phyloP scores from a whole-genome alignment of 345 rosid genomes.

The Syzygium oleosum region DNA sequence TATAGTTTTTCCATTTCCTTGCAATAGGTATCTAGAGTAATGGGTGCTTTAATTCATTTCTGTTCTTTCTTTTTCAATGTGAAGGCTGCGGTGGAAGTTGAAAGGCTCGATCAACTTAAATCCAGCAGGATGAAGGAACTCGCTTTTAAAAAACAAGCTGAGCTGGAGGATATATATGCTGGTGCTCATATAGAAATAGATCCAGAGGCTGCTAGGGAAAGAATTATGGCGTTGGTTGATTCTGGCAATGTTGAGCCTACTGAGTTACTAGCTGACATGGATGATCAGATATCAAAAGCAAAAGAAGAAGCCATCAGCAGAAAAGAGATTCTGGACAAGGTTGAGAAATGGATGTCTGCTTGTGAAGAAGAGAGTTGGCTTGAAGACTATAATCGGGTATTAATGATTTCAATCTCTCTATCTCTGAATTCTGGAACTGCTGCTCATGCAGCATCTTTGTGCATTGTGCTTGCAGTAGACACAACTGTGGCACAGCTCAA shows the following conservation, averaged over 20 bases:
- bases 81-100: constrained; percentile 92
- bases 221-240: constrained; percentile 67
- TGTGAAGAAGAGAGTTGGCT: constrained; percentile 99
- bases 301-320: constrained; percentile 89
- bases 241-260: constrained; percentile 85
- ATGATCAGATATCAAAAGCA: constrained; percentile 77
- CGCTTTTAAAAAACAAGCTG: constrained; percentile 84
- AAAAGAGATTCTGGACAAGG: constrained; percentile 92
- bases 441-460: background rate
- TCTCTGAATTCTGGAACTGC: background rate
- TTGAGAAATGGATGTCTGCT: constrained; percentile 99
- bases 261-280: constrained; percentile 94
- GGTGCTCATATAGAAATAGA: constrained; percentile 76
- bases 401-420: background rate
- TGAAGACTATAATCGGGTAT: constrained; percentile 94
- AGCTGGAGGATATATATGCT: constrained; percentile 85
- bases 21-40: background rate
- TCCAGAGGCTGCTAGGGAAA: constrained; percentile 83
- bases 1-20: constrained; percentile 5
- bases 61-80: background rate
- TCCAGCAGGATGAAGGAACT: constrained; percentile 96
- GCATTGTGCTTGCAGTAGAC: background rate
- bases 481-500: background rate
- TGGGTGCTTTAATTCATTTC: background rate
- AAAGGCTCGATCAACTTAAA: constrained; percentile 89